Percentiles rank a stretch among this genome's conserved stretches.
These are phyloP conservation scores for Kwoniella sp. DNA, from an alignment of 768 basidiomycete genomes.

Conservation along the genomic window DNA sequence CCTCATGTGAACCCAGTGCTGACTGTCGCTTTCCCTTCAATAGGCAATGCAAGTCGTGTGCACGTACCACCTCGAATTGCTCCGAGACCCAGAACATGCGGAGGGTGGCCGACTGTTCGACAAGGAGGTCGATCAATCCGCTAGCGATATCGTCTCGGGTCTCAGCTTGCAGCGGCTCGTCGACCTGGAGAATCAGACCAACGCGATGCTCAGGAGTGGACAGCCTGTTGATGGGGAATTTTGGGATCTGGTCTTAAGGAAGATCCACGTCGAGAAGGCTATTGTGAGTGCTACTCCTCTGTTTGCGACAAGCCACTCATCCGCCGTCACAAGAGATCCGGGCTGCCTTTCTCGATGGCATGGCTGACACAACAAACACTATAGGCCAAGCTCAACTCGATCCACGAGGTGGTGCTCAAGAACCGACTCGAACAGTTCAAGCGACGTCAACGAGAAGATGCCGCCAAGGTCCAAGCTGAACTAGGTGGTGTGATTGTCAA, in stretches of 20 bases:
- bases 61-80: slow-evolving; percentile 80
- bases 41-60: slow-evolving; percentile 98
- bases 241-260: slow-evolving; percentile 91
- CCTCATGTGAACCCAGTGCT: slow-evolving; percentile 5
- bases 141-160: slow-evolving; percentile 75
- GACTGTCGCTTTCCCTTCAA: not conserved
- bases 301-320: not conserved
- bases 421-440: slow-evolving; percentile 95
- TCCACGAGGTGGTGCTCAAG: slow-evolving; percentile 95
- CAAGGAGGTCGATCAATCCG: slow-evolving; percentile 79
- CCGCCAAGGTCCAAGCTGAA: slow-evolving; percentile 89
- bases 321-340: not conserved
- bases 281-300: slow-evolving; percentile 65
- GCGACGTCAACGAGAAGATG: slow-evolving; percentile 93
- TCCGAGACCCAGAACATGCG: slow-evolving; percentile 59
- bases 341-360: not conserved
- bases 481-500: slow-evolving; percentile 62
- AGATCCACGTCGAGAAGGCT: slow-evolving; percentile 92
- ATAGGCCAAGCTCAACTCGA: slow-evolving; percentile 83
- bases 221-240: slow-evolving; percentile 97
- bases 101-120: slow-evolving; percentile 50
- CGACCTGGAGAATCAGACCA: slow-evolving; percentile 79
- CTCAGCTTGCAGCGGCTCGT: slow-evolving; percentile 84
- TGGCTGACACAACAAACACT: not conserved
- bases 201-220: slow-evolving; percentile 82